Conservation (phyloP, 179 eudicot species). For the Gypsophila paniculata region DNA sequence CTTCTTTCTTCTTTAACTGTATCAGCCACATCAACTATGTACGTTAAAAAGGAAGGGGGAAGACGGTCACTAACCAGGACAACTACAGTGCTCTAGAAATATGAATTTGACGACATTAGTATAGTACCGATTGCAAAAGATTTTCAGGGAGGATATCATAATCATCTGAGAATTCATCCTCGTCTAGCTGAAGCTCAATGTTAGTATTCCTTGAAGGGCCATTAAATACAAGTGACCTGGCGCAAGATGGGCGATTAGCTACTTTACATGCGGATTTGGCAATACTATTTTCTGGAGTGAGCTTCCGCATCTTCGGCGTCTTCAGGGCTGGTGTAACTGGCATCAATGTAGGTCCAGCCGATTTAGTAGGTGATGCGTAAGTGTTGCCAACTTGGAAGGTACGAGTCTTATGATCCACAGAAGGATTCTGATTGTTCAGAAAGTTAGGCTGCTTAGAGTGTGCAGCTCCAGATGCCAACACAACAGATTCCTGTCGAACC, state of each 20-base stretch:
- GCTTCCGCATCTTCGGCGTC: constrained; percentile 49
- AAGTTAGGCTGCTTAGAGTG: constrained; percentile 12
- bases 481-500: background rate
- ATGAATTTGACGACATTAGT: background rate
- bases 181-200: constrained; percentile 38
- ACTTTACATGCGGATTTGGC: constrained; percentile 29
- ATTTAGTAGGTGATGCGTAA: constrained; percentile 40
- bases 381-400: background rate
- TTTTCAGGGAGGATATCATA: constrained; percentile 55
- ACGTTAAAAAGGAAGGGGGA: background rate
- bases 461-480: background rate
- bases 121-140: constrained; percentile 60
- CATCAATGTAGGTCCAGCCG: constrained; percentile 35
- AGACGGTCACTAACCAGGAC: background rate
- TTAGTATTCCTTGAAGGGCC: constrained; percentile 37
- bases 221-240: constrained; percentile 60
- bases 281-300: constrained; percentile 43
- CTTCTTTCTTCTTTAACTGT: constrained; percentile 71
- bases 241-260: constrained; percentile 45
- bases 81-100: background rate
- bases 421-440: constrained; percentile 12
- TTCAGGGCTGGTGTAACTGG: constrained; percentile 51
- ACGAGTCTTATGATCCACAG: constrained; percentile 3
- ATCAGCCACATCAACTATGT: background rate
- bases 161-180: constrained; percentile 36